phyloP scores from a whole-genome alignment of 768 basidiomycete species.

The Tylopilus subfusipes region DNA sequence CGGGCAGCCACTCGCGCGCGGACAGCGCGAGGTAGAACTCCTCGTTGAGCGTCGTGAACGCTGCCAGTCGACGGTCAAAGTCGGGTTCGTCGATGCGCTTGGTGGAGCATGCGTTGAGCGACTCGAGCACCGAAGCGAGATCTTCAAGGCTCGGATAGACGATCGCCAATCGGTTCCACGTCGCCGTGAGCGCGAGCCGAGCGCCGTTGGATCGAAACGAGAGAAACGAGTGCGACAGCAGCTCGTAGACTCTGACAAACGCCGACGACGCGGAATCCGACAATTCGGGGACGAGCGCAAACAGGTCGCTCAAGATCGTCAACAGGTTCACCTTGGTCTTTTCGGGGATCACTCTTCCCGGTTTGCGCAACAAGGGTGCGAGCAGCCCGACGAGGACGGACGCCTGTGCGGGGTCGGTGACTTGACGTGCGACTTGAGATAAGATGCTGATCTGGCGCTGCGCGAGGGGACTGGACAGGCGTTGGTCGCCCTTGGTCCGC shows the following conservation, averaged over 20 bases:
- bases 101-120: slow-evolving; percentile 81
- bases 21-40: slow-evolving; percentile 47
- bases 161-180: slow-evolving; percentile 53
- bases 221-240: slow-evolving; percentile 78
- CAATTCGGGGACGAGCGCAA: slow-evolving; percentile 66
- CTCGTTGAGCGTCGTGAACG: slow-evolving; percentile 77
- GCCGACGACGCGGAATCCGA: slow-evolving; percentile 40
- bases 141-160: slow-evolving; percentile 39
- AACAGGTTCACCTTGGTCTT: slow-evolving; percentile 82
- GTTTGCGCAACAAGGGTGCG: slow-evolving; percentile 74
- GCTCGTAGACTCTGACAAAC: slow-evolving; percentile 52
- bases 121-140: slow-evolving; percentile 55
- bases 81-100: slow-evolving; percentile 89
- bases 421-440: slow-evolving; percentile 73
- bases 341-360: slow-evolving; percentile 74
- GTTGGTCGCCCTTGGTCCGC: slow-evolving; percentile 47
- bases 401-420: slow-evolving; percentile 68
- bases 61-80: slow-evolving; percentile 78
- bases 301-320: slow-evolving; percentile 60
- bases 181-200: slow-evolving; percentile 62
- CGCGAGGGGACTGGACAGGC: slow-evolving; percentile 58
- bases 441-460: slow-evolving; percentile 83
- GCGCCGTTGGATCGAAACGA: slow-evolving; percentile 67
- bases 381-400: slow-evolving; percentile 68
- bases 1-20: slow-evolving; percentile 68